A percentile compares a stretch with the other conserved stretches of the same genome.
Evolutionary conservation across 768 basidiomycete genomes (phyloP).

Genomic region (Piloderma croceum): DNA sequence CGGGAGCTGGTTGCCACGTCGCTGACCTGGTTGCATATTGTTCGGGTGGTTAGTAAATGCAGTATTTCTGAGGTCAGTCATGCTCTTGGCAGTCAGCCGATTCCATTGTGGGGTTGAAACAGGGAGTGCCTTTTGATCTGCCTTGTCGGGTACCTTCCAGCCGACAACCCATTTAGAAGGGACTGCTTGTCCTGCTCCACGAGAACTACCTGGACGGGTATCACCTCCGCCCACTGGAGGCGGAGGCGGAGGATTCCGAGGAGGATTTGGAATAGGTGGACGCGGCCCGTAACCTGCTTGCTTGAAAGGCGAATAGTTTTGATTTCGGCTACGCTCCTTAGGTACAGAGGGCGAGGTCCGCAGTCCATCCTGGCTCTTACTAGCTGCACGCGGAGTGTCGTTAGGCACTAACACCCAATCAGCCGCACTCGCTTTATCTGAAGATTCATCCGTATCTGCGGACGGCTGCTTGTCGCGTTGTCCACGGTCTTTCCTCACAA

Average conservation of each 20-base stretch:
- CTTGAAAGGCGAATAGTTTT: background rate
- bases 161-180: constrained; percentile 42
- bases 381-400: no score
- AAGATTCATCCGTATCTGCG: constrained; percentile 13
- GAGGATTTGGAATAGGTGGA: background rate
- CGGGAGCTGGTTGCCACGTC: constrained; percentile 4
- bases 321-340: background rate
- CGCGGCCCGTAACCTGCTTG: background rate
- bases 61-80: constrained; percentile 44
- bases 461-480: no score
- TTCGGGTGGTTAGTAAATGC: constrained; percentile 28
- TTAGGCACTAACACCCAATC: background rate
- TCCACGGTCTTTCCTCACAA: no score
- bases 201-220: no score
- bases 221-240: no score
- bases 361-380: background rate
- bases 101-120: constrained; percentile 26
- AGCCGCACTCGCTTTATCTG: background rate
- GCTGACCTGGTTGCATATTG: constrained; percentile 31
- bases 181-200: constrained; percentile 37
- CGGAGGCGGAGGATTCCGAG: constrained; percentile 24
- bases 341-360: background rate
- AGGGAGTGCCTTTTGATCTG: constrained; percentile 31
- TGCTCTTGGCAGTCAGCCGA: constrained; percentile 46
- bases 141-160: constrained; percentile 45